Conservation (phyloP, 768 basidiomycete species). For the Ephemerocybe angulata region DNA sequence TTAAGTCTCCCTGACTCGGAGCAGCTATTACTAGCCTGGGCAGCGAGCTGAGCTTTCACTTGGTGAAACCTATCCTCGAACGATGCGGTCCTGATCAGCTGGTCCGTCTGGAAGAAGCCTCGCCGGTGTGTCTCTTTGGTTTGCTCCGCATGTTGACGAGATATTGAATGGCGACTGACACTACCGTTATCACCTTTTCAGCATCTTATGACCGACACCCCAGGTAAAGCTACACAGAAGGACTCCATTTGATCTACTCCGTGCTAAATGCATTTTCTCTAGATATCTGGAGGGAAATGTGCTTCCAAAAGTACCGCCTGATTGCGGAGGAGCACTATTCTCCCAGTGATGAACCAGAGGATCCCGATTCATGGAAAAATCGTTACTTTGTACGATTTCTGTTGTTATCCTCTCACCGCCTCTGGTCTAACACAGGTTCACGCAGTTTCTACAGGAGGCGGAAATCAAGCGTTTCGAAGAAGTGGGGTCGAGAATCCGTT, state of each 20-base stretch:
- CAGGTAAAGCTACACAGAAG: constrained; percentile 48
- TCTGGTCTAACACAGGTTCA: constrained; percentile 2
- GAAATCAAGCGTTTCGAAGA: constrained; percentile 67
- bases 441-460: constrained; percentile 50
- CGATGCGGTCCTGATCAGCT: constrained; percentile 71
- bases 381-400: constrained; percentile 57
- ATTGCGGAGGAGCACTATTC: constrained; percentile 47
- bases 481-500: constrained; percentile 57
- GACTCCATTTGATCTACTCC: constrained; percentile 6
- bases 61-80: constrained; percentile 72
- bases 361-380: constrained; percentile 64
- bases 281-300: constrained; percentile 70
- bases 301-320: constrained; percentile 53
- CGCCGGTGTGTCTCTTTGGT: constrained; percentile 50
- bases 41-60: constrained; percentile 54
- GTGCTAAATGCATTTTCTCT: constrained; percentile 4
- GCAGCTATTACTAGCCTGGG: constrained; percentile 66
- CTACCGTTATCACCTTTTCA: constrained; percentile 18
- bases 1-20: background rate
- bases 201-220: constrained; percentile 54
- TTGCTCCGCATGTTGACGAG: background rate
- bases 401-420: constrained; percentile 9
- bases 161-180: background rate
- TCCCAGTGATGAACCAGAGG: constrained; percentile 33
- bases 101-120: constrained; percentile 60